These are phyloP conservation scores for Artemisia annua DNA, from an alignment of 129 eudicot species.

Conservation along the genomic window DNA sequence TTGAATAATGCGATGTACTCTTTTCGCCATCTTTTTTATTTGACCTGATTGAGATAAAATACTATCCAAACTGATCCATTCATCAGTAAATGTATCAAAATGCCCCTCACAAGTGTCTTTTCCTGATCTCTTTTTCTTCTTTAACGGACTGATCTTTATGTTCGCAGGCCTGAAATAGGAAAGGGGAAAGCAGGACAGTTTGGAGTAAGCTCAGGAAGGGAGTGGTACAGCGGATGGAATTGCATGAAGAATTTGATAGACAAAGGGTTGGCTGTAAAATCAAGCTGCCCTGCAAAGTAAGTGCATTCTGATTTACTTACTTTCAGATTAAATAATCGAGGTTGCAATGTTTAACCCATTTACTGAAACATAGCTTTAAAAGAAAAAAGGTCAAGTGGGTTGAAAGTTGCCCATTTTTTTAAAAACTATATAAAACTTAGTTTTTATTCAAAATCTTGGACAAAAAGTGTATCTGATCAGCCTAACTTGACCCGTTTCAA, in stretches of 20 bases:
- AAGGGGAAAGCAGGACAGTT: constrained; percentile 80
- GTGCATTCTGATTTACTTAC: not conserved
- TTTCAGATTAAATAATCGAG: not conserved
- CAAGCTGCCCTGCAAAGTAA: constrained; percentile 97
- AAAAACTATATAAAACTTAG: not conserved
- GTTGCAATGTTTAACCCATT: not conserved
- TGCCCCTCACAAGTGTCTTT: too few species aligned
- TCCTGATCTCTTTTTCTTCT: too few species aligned
- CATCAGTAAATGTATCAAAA: too few species aligned
- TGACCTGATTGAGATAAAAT: too few species aligned
- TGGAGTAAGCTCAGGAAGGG: constrained; percentile 85
- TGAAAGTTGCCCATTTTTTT: not conserved
- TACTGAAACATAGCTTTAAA: not conserved
- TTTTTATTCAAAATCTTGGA: not conserved
- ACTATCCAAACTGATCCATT: too few species aligned
- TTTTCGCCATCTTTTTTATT: too few species aligned
- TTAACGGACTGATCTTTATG: constrained; percentile 4
- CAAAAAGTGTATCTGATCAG: not conserved
- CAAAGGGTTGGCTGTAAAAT: constrained; percentile 82
- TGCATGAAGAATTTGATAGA: constrained; percentile 74
- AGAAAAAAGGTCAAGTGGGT: not conserved
- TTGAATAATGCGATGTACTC: too few species aligned
- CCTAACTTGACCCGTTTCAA: not conserved
- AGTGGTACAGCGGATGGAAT: constrained; percentile 98
- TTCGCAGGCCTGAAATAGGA: constrained; percentile 73